These are phyloP conservation scores for Acanthamoeba castellanii DNA, from an alignment of 208 protist genomes.

Conservation along the genomic window DNA sequence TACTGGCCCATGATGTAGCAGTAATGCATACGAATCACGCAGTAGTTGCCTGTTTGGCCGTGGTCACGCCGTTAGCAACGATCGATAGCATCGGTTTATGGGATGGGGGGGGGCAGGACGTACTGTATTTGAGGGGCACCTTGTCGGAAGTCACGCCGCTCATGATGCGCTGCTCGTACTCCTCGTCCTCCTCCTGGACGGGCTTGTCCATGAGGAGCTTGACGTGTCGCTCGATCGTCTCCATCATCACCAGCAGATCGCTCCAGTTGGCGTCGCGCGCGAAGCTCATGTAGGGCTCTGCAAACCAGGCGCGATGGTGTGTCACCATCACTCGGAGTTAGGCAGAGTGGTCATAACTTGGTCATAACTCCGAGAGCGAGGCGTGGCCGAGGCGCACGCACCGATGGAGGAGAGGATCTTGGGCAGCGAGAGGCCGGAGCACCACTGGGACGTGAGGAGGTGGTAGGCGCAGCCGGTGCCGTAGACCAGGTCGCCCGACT, in stretches of 20 bases:
- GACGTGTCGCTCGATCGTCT: conserved; percentile 16
- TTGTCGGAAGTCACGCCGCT: neutral
- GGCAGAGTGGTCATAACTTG: neutral
- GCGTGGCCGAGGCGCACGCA: neutral
- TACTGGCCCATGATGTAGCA: conserved; percentile 65
- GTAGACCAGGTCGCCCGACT: conserved; percentile 11
- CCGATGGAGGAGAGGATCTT: conserved; percentile 16
- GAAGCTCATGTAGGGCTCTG: conserved; percentile 6
- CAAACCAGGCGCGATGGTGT: neutral
- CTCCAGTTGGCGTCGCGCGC: neutral
- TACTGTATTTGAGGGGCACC: conserved; percentile 33
- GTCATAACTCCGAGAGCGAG: no score
- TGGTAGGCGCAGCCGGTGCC: conserved; percentile 48
- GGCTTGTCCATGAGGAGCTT: conserved; percentile 53
- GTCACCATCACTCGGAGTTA: neutral
- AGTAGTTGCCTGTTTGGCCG: neutral
- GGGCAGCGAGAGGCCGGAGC: neutral
- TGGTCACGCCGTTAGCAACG: neutral
- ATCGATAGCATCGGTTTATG: neutral
- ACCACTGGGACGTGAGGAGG: conserved; percentile 22
- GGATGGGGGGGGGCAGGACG: neutral
- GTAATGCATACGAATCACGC: conserved; percentile 45
- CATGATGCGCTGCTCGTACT: conserved; percentile 31
- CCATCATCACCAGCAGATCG: conserved; percentile 37
- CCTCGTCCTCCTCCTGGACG: conserved; percentile 24